These are phyloP conservation scores for Lumnitzera littorea DNA, from an alignment of 345 rosid genomes.

Conservation along the genomic window DNA sequence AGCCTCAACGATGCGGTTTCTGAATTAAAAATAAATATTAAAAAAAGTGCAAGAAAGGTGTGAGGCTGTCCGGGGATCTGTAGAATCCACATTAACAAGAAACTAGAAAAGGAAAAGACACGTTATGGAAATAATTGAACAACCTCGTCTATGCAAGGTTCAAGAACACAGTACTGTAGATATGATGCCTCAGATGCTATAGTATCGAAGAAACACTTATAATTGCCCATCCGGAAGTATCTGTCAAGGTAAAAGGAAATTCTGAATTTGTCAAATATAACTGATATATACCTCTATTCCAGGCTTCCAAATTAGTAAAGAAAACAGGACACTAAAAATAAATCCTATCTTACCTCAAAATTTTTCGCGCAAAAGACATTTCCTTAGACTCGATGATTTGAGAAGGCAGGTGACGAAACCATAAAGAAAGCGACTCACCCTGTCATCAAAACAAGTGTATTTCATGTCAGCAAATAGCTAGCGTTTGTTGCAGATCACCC, in stretches of 20 bases:
- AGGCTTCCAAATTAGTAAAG: background rate
- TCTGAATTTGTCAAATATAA: background rate
- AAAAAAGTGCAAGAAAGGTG: background rate
- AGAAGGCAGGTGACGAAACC: constrained; percentile 64
- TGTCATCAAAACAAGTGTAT: constrained; percentile 18
- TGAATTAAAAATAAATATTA: background rate
- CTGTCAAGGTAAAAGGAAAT: constrained; percentile 25
- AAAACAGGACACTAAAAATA: background rate
- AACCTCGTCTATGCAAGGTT: constrained; percentile 61
- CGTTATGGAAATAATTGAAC: background rate
- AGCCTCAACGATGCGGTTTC: too few species aligned
- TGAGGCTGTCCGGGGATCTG: too few species aligned
- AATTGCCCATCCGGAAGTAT: constrained; percentile 53
- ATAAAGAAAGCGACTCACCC: constrained; percentile 88
- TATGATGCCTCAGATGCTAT: constrained; percentile 66
- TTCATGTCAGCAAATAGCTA: constrained; percentile 5
- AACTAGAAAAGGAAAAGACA: background rate
- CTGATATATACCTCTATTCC: too few species aligned
- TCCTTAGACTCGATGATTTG: constrained; percentile 53
- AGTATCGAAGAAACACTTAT: constrained; percentile 44
- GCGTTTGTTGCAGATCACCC: background rate
- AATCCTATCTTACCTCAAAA: constrained; percentile 40
- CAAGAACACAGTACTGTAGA: constrained; percentile 71
- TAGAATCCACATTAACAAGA: background rate
- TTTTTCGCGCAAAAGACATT: constrained; percentile 62